Percentiles rank a stretch among this genome's conserved stretches.
These are phyloP conservation scores for Cutaneotrichosporon sp. DNA, from an alignment of 1,284 basidiomycete species.

Conservation along the genomic window DNA sequence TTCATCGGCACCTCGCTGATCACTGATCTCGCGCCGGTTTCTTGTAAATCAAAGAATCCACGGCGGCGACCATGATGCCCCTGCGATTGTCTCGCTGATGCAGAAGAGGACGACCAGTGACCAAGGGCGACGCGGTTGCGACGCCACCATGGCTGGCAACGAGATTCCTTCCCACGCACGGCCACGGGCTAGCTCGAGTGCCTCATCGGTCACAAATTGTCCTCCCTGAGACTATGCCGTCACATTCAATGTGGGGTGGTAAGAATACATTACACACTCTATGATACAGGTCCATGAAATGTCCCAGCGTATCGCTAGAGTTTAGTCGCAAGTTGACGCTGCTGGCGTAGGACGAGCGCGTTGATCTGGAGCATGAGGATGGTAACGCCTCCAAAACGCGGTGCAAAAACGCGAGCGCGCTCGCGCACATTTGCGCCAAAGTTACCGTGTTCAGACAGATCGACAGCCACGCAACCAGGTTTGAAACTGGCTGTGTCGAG, in stretches of 20 bases:
- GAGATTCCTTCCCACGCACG: no score
- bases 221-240: not conserved
- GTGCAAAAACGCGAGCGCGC: constrained; percentile 25
- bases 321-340: not conserved
- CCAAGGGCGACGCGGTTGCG: no score
- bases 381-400: constrained; percentile 32
- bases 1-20: not conserved
- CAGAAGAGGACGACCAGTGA: not conserved
- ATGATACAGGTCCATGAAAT: not conserved
- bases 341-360: constrained; percentile 22
- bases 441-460: constrained; percentile 35
- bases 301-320: not conserved
- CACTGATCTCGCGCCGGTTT: not conserved
- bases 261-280: constrained; percentile 2
- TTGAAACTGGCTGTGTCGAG: constrained; percentile 26
- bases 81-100: not conserved
- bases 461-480: constrained; percentile 28
- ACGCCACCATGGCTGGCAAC: no score
- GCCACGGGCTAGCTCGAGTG: no score
- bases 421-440: constrained; percentile 30
- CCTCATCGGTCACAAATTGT: no score
- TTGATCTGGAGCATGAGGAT: constrained; percentile 33
- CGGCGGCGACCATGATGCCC: no score
- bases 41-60: no score
- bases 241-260: not conserved